Evolutionary conservation across 2,329 filamentous ascomycete genomes (phyloP), one percentile per base, ranked within the genome.

Genomic region (Dendrostoma leiphaemia): DNA sequence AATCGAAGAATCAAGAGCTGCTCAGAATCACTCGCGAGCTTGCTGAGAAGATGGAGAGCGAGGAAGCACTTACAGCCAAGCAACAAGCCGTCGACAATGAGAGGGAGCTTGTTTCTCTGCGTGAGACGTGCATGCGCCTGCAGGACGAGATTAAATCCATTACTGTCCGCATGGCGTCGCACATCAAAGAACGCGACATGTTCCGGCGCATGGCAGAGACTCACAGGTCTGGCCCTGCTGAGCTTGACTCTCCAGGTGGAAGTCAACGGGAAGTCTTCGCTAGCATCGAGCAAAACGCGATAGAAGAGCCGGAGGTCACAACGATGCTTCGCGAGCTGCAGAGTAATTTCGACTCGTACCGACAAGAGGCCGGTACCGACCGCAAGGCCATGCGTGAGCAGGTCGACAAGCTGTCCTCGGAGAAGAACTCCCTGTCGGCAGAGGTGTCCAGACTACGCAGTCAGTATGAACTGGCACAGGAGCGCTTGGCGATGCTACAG

Each of bases 121-220:
- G 67, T 12, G 62, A 63, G 19, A 63, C 63, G 0, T 67, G 70
- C 19, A 51, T 60, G 15, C 64, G 62, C 47, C 69, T 93, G 69
- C 85, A 90, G 55, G 93, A 97, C 60, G 91, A 97, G 67, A 84
- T 96, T 49, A 84, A 87, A 61, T 89, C 89, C 12, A 86, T 96
- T 61, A 84, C 88, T 40, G 85, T 88, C 28, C 90, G 92, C 54
- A 89, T 91, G 60, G 90, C 96, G 74, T 96, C 90, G 69, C 96
- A 96, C 69, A 91, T 94, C 67, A 90, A 91, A 64, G 94, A 99
- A 73, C 87, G 94, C 59, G 93, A 99, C 67, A 97, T 97, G 84
- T 97, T 97, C 85, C 86, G 93, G 21, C 91, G 92, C 49, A 92
- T 97, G 77, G 82, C 97, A 28, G 89, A 93, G 61, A 32, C 32